phyloP scores from a whole-genome alignment of 129 eudicot species.

The Pseudognaphalium luteoalbum region DNA sequence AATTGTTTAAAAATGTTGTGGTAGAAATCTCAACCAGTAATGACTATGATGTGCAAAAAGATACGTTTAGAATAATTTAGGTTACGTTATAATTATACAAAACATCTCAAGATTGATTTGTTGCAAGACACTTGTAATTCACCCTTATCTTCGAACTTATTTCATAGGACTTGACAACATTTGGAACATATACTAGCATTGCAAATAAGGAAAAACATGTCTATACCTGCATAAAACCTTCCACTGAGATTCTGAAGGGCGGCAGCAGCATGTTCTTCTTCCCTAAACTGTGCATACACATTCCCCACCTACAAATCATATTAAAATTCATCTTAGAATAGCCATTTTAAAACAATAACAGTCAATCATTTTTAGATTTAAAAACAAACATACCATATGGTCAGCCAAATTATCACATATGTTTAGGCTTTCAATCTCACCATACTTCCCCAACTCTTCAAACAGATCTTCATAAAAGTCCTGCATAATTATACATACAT shows the following conservation, averaged over 20 bases:
- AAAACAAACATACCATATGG: neutral
- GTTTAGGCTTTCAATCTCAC: conserved; percentile 6
- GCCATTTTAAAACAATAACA: neutral
- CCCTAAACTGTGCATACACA: conserved; percentile 96
- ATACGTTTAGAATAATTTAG: neutral
- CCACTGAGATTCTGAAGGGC: conserved; percentile 84
- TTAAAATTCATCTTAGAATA: neutral
- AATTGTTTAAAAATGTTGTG: neutral
- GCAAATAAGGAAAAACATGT: neutral
- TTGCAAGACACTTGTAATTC: neutral
- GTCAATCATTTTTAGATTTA: neutral
- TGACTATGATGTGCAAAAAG: neutral
- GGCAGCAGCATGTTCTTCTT: conserved; percentile 93
- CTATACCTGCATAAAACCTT: conserved; percentile 71
- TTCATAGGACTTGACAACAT: neutral
- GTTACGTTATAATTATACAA: neutral
- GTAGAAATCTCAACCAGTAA: too few relatives aligned
- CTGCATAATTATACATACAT: neutral
- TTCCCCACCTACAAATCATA: conserved; percentile 45
- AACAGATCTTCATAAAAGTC: conserved; percentile 3
- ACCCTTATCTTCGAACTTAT: neutral
- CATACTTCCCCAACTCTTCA: conserved; percentile 6
- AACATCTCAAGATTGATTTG: neutral
- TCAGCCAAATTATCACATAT: conserved; percentile 12
- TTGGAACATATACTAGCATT: neutral